phyloP scores from a whole-genome alignment of 2,329 filamentous ascomycete species.

The Cordyceps cateniannulata region DNA sequence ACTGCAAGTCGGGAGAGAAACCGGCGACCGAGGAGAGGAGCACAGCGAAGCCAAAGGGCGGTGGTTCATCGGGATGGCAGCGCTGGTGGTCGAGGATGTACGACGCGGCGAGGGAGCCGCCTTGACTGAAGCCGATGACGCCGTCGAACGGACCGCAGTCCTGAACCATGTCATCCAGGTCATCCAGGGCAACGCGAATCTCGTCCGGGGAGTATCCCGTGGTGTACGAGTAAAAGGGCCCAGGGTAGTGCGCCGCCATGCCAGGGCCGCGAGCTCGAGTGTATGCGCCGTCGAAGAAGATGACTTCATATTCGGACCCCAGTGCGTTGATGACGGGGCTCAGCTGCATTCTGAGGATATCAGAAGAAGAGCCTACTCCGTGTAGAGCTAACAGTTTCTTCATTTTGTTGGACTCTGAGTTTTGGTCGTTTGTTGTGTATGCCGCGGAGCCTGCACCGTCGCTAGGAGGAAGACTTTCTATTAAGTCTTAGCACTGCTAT shows the following conservation, averaged over 20 bases:
- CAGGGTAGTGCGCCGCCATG: background rate
- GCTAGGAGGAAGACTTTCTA: background rate
- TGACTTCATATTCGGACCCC: background rate
- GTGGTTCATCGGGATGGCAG: background rate
- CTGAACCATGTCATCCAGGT: background rate
- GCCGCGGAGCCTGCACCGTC: no score
- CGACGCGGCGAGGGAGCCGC: background rate
- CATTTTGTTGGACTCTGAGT: background rate
- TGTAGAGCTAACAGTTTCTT: background rate
- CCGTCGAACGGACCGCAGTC: background rate
- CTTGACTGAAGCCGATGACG: background rate
- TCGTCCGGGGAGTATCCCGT: background rate
- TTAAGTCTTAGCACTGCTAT: no score
- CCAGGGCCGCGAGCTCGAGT: background rate
- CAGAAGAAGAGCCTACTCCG: background rate
- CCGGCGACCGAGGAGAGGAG: background rate
- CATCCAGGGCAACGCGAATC: background rate
- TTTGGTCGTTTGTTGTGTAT: background rate
- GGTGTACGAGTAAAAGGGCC: background rate
- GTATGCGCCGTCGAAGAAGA: background rate
- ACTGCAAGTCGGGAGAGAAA: background rate
- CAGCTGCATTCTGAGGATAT: background rate
- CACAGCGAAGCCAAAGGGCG: background rate
- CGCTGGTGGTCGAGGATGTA: background rate
- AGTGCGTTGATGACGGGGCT: background rate